phyloP scores from a whole-genome alignment of 23 red algal genomes.

The Agarophyton chilense region DNA sequence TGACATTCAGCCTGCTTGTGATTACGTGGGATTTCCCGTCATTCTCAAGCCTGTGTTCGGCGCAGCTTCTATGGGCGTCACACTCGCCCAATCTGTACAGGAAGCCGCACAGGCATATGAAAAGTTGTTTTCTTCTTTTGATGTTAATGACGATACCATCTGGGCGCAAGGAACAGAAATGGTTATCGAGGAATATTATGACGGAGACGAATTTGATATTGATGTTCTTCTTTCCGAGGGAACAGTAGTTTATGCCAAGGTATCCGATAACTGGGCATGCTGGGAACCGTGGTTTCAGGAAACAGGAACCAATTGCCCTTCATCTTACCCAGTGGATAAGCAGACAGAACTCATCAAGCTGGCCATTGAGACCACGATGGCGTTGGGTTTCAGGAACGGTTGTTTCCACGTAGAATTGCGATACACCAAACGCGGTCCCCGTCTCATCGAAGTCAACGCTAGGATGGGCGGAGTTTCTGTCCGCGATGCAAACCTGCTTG shows the following conservation, averaged over 20 bases:
- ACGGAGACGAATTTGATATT: conserved; percentile 98
- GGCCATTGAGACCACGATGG: conserved; percentile 56
- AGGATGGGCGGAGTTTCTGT: conserved; percentile 97
- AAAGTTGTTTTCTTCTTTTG: conserved; percentile 51
- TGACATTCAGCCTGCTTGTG: conserved; percentile 66
- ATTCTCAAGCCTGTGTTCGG: conserved; percentile 92
- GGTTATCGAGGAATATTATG: conserved; percentile 95
- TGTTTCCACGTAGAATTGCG: conserved; percentile 92
- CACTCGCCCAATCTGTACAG: conserved; percentile 26
- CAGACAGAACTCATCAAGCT: conserved; percentile 85
- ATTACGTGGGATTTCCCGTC: conserved; percentile 91
- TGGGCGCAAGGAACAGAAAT: conserved; percentile 93
- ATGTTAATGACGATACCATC: conserved; percentile 68
- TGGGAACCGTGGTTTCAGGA: conserved; percentile 97
- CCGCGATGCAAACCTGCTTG: conserved; percentile 73
- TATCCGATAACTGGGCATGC: conserved; percentile 98
- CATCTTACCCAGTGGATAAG: conserved; percentile 63
- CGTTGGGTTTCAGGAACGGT: conserved; percentile 85
- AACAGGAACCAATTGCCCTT: conserved; percentile 91
- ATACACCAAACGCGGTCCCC: conserved; percentile 91
- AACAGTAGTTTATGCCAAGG: conserved; percentile 76
- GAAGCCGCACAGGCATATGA: conserved; percentile 35
- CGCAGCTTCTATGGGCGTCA: conserved; percentile 90
- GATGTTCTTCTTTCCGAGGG: conserved; percentile 88
- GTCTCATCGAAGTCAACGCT: conserved; percentile 98